A percentile compares a stretch with the other conserved stretches of the same genome.
phyloP scores from a whole-genome alignment of 495 filamentous ascomycete genomes.

The Penicillium goetzii region DNA sequence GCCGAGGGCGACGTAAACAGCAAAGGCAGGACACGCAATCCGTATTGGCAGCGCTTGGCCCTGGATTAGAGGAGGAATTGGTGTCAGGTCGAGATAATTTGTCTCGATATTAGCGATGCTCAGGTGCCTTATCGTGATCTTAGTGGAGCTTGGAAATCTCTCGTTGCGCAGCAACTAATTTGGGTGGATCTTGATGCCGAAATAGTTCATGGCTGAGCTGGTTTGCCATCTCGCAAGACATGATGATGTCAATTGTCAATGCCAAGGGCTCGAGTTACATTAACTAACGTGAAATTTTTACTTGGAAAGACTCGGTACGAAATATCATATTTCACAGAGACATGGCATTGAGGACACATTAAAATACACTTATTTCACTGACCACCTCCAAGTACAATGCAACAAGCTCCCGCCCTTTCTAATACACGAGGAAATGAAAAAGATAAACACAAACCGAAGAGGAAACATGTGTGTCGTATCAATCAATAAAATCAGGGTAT shows the following conservation, averaged over 20 bases:
- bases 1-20: slow-evolving; percentile 11
- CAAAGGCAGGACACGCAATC: slow-evolving; percentile 7
- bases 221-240: not conserved
- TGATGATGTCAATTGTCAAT: not conserved
- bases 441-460: slow-evolving; percentile 10
- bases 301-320: not conserved
- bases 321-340: slow-evolving; percentile 12
- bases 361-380: slow-evolving; percentile 7
- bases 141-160: slow-evolving; percentile 10
- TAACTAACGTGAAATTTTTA: not conserved
- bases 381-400: slow-evolving; percentile 5
- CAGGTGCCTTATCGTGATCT: slow-evolving; percentile 12
- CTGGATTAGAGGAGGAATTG: not conserved
- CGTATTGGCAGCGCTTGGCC: slow-evolving; percentile 1
- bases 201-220: not conserved
- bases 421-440: slow-evolving; percentile 7
- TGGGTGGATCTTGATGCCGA: slow-evolving; percentile 1
- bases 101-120: not conserved
- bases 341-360: slow-evolving; percentile 15
- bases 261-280: slow-evolving; percentile 8
- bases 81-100: not conserved
- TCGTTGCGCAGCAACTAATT: slow-evolving; percentile 16
- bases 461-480: slow-evolving; percentile 19
- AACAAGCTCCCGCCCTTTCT: slow-evolving; percentile 23
- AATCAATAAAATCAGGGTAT: slow-evolving; percentile 25